Evolutionary conservation across 768 basidiomycete genomes (phyloP).

Genomic region (Fomitopsis pulvina): DNA sequence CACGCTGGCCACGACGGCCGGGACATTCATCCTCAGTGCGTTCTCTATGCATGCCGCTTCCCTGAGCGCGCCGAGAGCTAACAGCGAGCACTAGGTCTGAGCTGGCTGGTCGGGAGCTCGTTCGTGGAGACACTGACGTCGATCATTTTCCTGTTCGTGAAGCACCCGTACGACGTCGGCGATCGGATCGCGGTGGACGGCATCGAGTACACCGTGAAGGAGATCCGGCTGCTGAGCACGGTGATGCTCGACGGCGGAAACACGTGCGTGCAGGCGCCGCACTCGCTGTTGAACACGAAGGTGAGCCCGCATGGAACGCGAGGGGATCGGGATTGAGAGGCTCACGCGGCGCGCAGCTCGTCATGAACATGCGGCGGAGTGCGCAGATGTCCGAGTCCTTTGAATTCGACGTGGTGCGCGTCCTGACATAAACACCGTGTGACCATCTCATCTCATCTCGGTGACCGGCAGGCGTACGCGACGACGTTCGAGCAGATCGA

Average conservation of each 20-base stretch:
- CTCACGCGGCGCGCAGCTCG: conserved; percentile 37
- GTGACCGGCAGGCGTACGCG: conserved; percentile 35
- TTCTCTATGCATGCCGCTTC: neutral
- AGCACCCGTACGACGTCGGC: conserved; percentile 79
- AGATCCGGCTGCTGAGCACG: conserved; percentile 79
- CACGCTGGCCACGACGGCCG: conserved; percentile 72
- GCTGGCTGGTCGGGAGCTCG: conserved; percentile 82
- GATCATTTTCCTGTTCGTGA: conserved; percentile 89
- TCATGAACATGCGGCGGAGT: conserved; percentile 66
- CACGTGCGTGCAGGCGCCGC: conserved; percentile 65
- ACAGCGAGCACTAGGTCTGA: conserved; percentile 42
- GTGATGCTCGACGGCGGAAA: conserved; percentile 58
- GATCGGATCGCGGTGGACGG: conserved; percentile 55
- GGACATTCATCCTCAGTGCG: conserved; percentile 47
- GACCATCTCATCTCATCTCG: neutral
- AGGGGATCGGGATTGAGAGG: neutral
- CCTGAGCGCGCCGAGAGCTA: conserved; percentile 4
- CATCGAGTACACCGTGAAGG: conserved; percentile 71
- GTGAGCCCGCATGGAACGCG: conserved; percentile 25
- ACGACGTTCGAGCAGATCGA: conserved; percentile 83
- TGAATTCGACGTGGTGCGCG: conserved; percentile 58
- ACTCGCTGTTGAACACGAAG: conserved; percentile 49
- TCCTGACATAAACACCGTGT: neutral
- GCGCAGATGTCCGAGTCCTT: conserved; percentile 78
- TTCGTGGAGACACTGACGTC: conserved; percentile 76